Evolutionary conservation across 371 early-diverging fungal species (phyloP).

Genomic region (Mucor circinelloides): DNA sequence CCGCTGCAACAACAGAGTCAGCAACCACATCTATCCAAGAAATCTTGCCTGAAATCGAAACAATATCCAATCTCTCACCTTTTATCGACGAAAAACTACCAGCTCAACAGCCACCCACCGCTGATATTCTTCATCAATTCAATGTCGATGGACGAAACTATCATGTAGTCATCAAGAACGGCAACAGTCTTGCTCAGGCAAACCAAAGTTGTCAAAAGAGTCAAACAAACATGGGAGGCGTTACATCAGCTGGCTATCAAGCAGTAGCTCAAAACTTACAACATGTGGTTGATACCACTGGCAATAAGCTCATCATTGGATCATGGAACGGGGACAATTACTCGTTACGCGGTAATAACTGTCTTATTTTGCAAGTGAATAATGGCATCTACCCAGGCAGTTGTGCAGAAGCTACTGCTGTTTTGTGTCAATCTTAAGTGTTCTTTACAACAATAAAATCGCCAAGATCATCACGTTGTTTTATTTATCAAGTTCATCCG

Average conservation of each 20-base stretch:
- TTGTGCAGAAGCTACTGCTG: constrained; percentile 13
- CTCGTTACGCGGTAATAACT: constrained; percentile 5
- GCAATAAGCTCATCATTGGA: constrained; percentile 11
- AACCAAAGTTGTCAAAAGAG: not conserved
- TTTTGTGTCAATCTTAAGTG: constrained; percentile 12
- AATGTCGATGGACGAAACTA: not conserved
- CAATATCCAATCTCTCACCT: not conserved
- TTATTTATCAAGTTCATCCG: not conserved
- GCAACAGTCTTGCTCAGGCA: not conserved
- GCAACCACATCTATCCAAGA: not conserved
- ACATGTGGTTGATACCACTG: not conserved
- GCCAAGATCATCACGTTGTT: too few species aligned
- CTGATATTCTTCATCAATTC: not conserved
- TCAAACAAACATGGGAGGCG: not conserved
- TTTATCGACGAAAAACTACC: not conserved
- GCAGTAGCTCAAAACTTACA: not conserved
- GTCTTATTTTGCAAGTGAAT: constrained; percentile 14
- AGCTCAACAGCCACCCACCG: too few species aligned
- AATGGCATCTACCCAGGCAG: constrained; percentile 19
- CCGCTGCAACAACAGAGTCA: not conserved
- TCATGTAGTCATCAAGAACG: not conserved
- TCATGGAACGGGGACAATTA: constrained; percentile 30
- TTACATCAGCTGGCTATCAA: not conserved
- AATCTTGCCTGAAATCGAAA: not conserved
- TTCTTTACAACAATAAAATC: not conserved